Evolutionary conservation across 345 rosid species (phyloP).

Genomic region (Sonneratia alba): DNA sequence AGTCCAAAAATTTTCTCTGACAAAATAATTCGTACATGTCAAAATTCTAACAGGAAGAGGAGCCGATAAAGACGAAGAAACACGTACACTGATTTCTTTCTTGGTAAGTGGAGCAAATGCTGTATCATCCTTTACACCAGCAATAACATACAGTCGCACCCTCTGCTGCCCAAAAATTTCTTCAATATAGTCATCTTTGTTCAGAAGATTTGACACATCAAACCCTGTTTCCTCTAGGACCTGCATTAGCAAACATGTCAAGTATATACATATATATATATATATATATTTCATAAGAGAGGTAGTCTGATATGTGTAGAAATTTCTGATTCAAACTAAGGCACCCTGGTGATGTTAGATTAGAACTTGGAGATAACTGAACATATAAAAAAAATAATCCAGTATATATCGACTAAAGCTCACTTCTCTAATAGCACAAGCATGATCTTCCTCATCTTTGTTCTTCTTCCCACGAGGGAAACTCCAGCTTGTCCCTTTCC

Average conservation of each 20-base stretch:
- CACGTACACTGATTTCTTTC: conserved; percentile 96
- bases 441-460: conserved; percentile 97
- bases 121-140: conserved; percentile 85
- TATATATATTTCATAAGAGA: neutral
- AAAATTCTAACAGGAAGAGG: neutral
- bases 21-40: neutral
- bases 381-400: neutral
- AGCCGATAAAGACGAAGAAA: neutral
- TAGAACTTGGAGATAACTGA: neutral
- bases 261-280: neutral
- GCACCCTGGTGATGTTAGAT: neutral
- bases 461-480: conserved; percentile 98
- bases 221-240: conserved; percentile 96
- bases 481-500: conserved; percentile 99
- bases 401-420: conserved; percentile 5
- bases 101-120: conserved; percentile 92
- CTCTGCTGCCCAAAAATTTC: conserved; percentile 87
- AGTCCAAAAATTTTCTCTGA: neutral
- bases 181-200: conserved; percentile 80
- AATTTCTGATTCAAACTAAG: neutral
- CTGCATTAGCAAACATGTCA: conserved; percentile 26
- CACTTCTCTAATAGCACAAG: conserved; percentile 95
- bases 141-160: conserved; percentile 83
- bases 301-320: neutral
- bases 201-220: conserved; percentile 71